A percentile compares a stretch with the other conserved stretches of the same genome.
Conservation (phyloP, 2,329 filamentous ascomycete species). For the Colletotrichum melonis region DNA sequence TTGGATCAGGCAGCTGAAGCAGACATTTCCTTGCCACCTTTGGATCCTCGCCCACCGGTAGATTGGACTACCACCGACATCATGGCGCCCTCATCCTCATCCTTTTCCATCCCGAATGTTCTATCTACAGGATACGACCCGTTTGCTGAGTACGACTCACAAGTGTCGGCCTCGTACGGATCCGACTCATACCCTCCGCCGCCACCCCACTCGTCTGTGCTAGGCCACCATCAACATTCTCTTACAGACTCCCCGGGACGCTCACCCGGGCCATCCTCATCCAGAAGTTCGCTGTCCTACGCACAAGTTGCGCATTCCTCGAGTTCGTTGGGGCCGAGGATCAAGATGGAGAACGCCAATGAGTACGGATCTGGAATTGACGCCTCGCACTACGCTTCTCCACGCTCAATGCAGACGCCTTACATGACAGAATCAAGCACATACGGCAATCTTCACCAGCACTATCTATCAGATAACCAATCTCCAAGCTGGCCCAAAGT, state of each 20-base stretch:
- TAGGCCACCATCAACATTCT: slow-evolving; percentile 36
- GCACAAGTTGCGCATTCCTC: not conserved
- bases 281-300: slow-evolving; percentile 20
- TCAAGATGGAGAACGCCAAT: slow-evolving; percentile 52
- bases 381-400: slow-evolving; percentile 54
- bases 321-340: slow-evolving; percentile 44
- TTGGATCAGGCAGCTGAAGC: slow-evolving; percentile 50
- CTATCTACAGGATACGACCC: slow-evolving; percentile 63
- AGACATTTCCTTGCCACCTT: slow-evolving; percentile 49
- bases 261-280: slow-evolving; percentile 16
- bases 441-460: slow-evolving; percentile 13
- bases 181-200: slow-evolving; percentile 59
- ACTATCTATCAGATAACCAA: slow-evolving; percentile 26
- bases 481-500: slow-evolving; percentile 51
- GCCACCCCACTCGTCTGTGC: slow-evolving; percentile 42
- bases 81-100: slow-evolving; percentile 53
- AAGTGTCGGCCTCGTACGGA: slow-evolving; percentile 54
- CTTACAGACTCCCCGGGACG: slow-evolving; percentile 15
- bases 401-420: slow-evolving; percentile 48
- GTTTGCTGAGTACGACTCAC: slow-evolving; percentile 59
- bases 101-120: slow-evolving; percentile 56
- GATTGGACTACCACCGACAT: slow-evolving; percentile 56
- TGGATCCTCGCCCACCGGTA: slow-evolving; percentile 54
- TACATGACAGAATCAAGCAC: slow-evolving; percentile 39
- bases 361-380: slow-evolving; percentile 52